A percentile compares a stretch with the other conserved stretches of the same genome.
Conservation (phyloP, 805 yeast species). For the Saccharomycodes ludwigii region DNA sequence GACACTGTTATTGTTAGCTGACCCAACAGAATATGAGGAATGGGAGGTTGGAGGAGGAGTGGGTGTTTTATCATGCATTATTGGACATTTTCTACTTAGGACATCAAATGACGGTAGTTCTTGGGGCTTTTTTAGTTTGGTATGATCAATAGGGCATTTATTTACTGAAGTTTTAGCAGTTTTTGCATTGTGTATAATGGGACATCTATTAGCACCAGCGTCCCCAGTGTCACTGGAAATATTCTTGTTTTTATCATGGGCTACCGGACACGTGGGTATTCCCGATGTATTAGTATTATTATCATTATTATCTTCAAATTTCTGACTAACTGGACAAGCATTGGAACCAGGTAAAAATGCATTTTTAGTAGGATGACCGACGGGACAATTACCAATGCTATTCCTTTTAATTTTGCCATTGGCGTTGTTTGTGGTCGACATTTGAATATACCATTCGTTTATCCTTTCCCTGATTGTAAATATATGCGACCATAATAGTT, state of each 20-base stretch:
- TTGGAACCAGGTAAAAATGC: no score
- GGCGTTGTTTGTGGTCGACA: constrained; percentile 7
- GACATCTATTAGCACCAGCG: constrained; percentile 14
- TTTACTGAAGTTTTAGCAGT: constrained; percentile 5
- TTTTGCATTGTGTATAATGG: constrained; percentile 12
- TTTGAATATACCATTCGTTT: constrained; percentile 22
- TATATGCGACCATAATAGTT: constrained; percentile 41
- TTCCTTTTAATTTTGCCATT: no score
- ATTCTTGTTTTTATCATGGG: background rate
- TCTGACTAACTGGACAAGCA: background rate
- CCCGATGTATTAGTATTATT: no score
- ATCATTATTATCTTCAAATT: background rate
- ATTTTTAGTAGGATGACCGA: background rate
- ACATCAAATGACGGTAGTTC: background rate
- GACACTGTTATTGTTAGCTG: constrained; percentile 1
- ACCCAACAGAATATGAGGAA: no score
- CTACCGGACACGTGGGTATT: background rate
- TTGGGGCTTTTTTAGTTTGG: background rate
- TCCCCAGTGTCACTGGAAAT: background rate
- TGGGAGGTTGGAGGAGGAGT: no score
- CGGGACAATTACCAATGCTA: no score
- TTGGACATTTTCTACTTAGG: constrained; percentile 14
- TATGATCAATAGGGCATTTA: constrained; percentile 19
- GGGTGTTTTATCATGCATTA: constrained; percentile 10
- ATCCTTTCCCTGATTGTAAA: constrained; percentile 29